A percentile compares a stretch with the other conserved stretches of the same genome.
Evolutionary conservation across 257 asterid genomes (phyloP).

Genomic region (Capsicum chinense): DNA sequence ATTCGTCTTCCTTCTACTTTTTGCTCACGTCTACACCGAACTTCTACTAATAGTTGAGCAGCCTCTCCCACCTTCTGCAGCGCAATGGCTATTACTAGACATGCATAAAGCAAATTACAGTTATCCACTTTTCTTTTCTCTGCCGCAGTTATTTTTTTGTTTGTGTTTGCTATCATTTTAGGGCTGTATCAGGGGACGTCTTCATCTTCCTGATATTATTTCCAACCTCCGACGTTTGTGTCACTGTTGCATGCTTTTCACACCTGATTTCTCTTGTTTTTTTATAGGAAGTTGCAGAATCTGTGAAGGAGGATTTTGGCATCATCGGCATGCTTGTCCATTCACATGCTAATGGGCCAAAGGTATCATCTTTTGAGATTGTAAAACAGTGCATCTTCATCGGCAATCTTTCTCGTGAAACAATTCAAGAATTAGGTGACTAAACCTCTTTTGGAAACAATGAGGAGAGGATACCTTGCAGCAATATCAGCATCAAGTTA

Average conservation of each 20-base stretch:
- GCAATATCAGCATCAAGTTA: conserved; percentile 95
- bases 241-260: conserved; percentile 9
- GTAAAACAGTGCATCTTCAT: conserved; percentile 20
- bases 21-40: background rate
- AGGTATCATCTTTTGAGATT: conserved; percentile 50
- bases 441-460: conserved; percentile 81
- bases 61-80: background rate
- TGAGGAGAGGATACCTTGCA: conserved; percentile 89
- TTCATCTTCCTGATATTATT: background rate
- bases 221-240: background rate
- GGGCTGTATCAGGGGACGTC: background rate
- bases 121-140: background rate
- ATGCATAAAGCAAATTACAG: background rate
- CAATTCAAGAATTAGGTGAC: conserved; percentile 55
- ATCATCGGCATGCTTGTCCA: conserved; percentile 87
- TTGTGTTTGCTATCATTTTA: background rate
- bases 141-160: background rate
- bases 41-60: background rate
- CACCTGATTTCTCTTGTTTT: conserved; percentile 32
- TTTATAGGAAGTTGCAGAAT: conserved; percentile 80
- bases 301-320: conserved; percentile 81
- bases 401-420: conserved; percentile 4
- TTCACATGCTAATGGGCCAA: conserved; percentile 91
- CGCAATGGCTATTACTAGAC: background rate
- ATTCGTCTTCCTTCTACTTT: background rate